Conservation (phyloP, 2,329 filamentous ascomycete species). For the Elsinoe ampelina region DNA sequence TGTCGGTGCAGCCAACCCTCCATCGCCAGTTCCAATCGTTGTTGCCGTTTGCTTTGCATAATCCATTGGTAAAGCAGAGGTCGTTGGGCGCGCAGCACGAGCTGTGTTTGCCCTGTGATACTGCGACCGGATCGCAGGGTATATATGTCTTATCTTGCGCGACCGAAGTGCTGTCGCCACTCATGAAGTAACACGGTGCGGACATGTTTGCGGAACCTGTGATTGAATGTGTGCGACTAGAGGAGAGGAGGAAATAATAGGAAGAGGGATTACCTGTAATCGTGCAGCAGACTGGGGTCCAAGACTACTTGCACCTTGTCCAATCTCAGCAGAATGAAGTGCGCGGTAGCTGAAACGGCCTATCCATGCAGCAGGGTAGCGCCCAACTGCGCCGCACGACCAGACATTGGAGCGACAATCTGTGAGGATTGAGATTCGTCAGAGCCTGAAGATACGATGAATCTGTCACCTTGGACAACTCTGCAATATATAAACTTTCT, state of each 20-base stretch:
- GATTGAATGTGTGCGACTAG: not conserved
- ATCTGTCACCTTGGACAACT: not conserved
- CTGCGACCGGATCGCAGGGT: not conserved
- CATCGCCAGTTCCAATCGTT: not conserved
- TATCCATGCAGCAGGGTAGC: not conserved
- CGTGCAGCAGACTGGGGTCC: not conserved
- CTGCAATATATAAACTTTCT: too few relatives aligned
- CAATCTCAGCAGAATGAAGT: not conserved
- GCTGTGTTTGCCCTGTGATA: not conserved
- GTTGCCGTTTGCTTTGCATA: not conserved
- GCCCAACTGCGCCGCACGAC: not conserved
- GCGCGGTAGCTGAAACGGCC: not conserved
- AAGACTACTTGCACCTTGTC: not conserved
- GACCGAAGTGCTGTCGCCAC: not conserved
- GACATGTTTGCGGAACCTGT: not conserved
- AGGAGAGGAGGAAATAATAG: not conserved
- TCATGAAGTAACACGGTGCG: not conserved
- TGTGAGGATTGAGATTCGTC: too few relatives aligned
- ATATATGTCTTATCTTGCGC: not conserved
- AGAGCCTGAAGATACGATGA: too few relatives aligned
- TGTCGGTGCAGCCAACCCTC: not conserved
- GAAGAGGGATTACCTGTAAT: not conserved
- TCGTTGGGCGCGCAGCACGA: not conserved
- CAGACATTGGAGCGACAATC: not conserved
- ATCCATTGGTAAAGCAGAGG: not conserved